Percentiles rank a stretch among this genome's conserved stretches.
These are phyloP conservation scores for Termitomyces eurrhizus DNA, from an alignment of 768 basidiomycete genomes.

Conservation along the genomic window DNA sequence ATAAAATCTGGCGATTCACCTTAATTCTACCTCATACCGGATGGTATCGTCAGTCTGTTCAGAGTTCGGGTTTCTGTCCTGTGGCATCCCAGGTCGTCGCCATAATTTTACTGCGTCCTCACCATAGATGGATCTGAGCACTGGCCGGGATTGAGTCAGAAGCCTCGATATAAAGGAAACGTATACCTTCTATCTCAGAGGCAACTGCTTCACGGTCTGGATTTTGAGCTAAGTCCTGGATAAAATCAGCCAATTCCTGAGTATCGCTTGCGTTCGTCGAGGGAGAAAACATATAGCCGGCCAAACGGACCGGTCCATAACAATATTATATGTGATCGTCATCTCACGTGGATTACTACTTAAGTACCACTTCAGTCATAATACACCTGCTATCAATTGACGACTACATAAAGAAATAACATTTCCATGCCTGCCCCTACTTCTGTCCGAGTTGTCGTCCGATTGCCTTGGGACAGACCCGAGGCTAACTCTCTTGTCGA, in stretches of 20 bases:
- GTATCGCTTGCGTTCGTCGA: conserved; percentile 16
- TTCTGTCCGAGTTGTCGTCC: conserved; percentile 67
- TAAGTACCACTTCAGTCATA: not conserved
- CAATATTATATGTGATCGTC: not conserved
- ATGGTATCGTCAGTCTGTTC: conserved; percentile 31
- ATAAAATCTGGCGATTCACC: conserved; percentile 39
- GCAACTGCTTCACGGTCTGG: conserved; percentile 38
- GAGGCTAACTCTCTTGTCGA: conserved; percentile 56
- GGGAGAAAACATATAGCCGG: conserved; percentile 15
- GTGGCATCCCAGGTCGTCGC: conserved; percentile 30
- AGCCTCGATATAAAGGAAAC: not conserved
- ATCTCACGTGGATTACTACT: not conserved
- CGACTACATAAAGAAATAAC: not conserved
- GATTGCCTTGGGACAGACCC: conserved; percentile 75
- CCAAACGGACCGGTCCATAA: not conserved
- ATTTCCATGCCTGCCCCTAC: conserved; percentile 18
- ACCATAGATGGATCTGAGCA: conserved; percentile 82
- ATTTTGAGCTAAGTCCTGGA: conserved; percentile 28
- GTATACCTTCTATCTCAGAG: conserved; percentile 44
- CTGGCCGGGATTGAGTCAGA: conserved; percentile 28
- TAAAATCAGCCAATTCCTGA: conserved; percentile 30
- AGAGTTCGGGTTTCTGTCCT: conserved; percentile 16
- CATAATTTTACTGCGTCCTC: conserved; percentile 61
- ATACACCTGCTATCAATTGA: not conserved
- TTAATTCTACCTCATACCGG: conserved; percentile 63